Evolutionary conservation across 768 basidiomycete genomes (phyloP).

Genomic region (Boletus subparvulus): DNA sequence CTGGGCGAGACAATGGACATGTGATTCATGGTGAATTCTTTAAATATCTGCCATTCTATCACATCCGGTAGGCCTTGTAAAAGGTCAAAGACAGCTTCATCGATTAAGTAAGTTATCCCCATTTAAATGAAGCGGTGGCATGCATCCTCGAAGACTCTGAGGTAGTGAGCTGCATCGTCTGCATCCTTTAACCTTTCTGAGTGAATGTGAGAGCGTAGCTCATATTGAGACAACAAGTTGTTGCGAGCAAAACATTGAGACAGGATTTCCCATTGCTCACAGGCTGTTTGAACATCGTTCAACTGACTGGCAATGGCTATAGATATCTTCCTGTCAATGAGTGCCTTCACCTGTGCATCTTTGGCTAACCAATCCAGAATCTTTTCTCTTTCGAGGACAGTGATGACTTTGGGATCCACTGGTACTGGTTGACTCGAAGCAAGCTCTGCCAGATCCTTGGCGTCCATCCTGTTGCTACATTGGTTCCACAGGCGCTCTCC

Average conservation of each 20-base stretch:
- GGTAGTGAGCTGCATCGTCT: too few species aligned
- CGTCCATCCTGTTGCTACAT: background rate
- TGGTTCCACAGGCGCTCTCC: slow-evolving; percentile 1
- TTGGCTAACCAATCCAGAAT: background rate
- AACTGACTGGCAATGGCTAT: background rate
- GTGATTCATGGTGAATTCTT: too few species aligned
- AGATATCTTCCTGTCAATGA: background rate
- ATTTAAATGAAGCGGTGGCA: too few species aligned
- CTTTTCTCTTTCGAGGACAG: background rate
- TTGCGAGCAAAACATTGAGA: background rate
- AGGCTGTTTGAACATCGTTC: background rate
- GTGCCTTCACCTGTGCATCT: slow-evolving; percentile 1
- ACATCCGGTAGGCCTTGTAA: too few species aligned
- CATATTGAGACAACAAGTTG: background rate
- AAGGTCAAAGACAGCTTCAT: too few species aligned
- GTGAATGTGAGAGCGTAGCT: background rate
- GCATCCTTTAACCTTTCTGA: too few species aligned
- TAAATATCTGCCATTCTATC: too few species aligned
- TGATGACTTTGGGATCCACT: background rate
- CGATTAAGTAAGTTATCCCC: too few species aligned
- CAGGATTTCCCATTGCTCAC: background rate
- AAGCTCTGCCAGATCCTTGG: background rate
- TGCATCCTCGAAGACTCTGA: too few species aligned
- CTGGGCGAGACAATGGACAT: too few species aligned
- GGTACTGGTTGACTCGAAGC: background rate